A percentile compares a stretch with the other conserved stretches of the same genome.
Evolutionary conservation across 2,329 filamentous ascomycete species (phyloP).

Genomic region (Paracoccidioides brasiliensis): DNA sequence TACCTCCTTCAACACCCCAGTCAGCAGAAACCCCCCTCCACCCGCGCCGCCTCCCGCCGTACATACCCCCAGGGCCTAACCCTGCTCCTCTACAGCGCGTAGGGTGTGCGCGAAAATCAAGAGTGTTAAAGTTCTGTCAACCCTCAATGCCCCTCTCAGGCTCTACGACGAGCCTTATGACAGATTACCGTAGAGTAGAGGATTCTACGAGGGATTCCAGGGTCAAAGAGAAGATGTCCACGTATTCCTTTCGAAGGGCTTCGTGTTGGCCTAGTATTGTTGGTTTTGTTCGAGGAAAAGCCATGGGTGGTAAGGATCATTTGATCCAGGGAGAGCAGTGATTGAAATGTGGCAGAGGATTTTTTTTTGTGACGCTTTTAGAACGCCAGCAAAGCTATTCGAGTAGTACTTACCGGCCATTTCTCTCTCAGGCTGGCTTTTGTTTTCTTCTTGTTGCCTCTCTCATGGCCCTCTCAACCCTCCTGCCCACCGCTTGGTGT

Average conservation of each 20-base stretch:
- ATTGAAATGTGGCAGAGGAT: background rate
- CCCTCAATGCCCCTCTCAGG: background rate
- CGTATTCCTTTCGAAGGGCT: background rate
- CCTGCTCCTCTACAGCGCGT: background rate
- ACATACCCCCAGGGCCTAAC: background rate
- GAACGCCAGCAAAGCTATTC: too few relatives aligned
- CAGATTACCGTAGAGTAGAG: background rate
- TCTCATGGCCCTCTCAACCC: conserved; percentile 11
- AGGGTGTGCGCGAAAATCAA: background rate
- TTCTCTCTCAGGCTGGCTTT: background rate
- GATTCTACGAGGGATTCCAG: background rate
- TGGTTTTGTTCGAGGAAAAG: background rate
- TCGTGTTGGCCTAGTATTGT: background rate
- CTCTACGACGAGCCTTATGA: background rate
- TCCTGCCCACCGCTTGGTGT: conserved; percentile 14
- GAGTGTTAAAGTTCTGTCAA: background rate
- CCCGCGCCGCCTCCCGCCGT: background rate
- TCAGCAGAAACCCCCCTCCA: background rate
- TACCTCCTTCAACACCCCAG: background rate
- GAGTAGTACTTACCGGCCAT: background rate
- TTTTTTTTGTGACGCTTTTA: background rate
- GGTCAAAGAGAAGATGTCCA: background rate
- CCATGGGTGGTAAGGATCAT: background rate
- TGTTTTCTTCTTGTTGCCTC: background rate
- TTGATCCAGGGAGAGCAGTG: background rate